Evolutionary conservation across 371 early-diverging fungal genomes (phyloP).

Genomic region (Apophysomyces elegans): DNA sequence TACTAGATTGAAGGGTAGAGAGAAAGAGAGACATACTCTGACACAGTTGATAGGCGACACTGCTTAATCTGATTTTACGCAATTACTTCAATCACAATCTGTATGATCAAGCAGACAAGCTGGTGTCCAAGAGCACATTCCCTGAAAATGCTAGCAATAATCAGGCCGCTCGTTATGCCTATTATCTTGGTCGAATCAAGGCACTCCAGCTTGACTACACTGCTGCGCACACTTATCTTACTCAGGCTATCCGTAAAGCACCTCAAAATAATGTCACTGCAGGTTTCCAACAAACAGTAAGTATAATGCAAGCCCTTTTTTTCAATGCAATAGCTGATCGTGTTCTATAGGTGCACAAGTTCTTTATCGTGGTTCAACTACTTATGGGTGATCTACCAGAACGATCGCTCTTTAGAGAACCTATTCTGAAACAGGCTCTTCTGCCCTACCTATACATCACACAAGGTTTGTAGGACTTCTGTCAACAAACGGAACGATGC

Average conservation of each 20-base stretch:
- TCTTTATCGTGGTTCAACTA: conserved; percentile 93
- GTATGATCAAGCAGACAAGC: conserved; percentile 95
- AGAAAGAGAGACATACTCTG: not conserved
- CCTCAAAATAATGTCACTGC: conserved; percentile 86
- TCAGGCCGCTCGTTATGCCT: conserved; percentile 94
- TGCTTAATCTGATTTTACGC: conserved; percentile 88
- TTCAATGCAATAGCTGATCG: not conserved
- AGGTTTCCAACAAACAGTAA: conserved; percentile 93
- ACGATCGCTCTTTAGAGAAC: conserved; percentile 87
- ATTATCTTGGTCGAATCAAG: conserved; percentile 93
- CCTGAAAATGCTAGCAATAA: conserved; percentile 92
- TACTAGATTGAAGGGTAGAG: too few species aligned
- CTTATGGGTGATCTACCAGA: conserved; percentile 98
- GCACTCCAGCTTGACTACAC: conserved; percentile 97
- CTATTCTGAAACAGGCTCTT: conserved; percentile 81
- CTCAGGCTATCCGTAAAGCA: conserved; percentile 95
- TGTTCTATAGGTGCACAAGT: conserved; percentile 76
- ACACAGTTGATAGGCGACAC: conserved; percentile 68
- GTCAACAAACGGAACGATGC: not conserved
- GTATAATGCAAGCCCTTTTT: conserved; percentile 1
- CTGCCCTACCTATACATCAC: conserved; percentile 92
- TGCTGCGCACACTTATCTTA: conserved; percentile 81
- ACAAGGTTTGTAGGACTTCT: conserved; percentile 59
- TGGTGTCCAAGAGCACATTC: conserved; percentile 90
- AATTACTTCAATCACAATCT: conserved; percentile 92